Conservation (phyloP, 2,329 filamentous ascomycete species). For the Colletotrichum brevisporum region DNA sequence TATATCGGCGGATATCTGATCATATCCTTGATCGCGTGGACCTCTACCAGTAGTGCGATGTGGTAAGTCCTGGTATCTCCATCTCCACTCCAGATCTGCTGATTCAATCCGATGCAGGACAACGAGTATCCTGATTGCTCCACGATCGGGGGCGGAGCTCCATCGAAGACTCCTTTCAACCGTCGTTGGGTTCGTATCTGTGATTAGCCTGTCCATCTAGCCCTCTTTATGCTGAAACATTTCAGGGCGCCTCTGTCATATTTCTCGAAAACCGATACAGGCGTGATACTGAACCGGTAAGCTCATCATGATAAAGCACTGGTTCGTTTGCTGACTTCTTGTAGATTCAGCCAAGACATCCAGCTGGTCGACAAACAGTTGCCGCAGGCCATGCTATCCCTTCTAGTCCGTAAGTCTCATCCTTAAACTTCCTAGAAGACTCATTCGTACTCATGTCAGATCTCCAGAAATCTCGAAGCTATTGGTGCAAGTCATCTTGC, state of each 20-base stretch:
- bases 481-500: neutral
- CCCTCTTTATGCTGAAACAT: neutral
- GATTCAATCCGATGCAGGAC: neutral
- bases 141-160: conserved; percentile 7
- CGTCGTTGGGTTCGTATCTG: conserved; percentile 8
- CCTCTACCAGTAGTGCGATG: conserved; percentile 16
- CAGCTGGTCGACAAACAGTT: conserved; percentile 43
- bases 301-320: neutral
- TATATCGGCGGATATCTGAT: conserved; percentile 22
- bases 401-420: conserved; percentile 2
- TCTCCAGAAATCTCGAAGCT: conserved; percentile 32
- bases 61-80: neutral
- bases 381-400: conserved; percentile 17
- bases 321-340: neutral
- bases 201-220: too few species aligned
- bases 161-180: conserved; percentile 28
- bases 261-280: conserved; percentile 44
- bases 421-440: neutral
- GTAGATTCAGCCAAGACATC: conserved; percentile 47
- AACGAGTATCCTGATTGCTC: conserved; percentile 17
- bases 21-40: conserved; percentile 14
- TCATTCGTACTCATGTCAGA: neutral
- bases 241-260: conserved; percentile 36
- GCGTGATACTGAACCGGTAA: conserved; percentile 40
- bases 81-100: rapidly evolving